These are phyloP conservation scores for Pezicula carpinea DNA, from an alignment of 2,329 filamentous ascomycete genomes.

Conservation along the genomic window DNA sequence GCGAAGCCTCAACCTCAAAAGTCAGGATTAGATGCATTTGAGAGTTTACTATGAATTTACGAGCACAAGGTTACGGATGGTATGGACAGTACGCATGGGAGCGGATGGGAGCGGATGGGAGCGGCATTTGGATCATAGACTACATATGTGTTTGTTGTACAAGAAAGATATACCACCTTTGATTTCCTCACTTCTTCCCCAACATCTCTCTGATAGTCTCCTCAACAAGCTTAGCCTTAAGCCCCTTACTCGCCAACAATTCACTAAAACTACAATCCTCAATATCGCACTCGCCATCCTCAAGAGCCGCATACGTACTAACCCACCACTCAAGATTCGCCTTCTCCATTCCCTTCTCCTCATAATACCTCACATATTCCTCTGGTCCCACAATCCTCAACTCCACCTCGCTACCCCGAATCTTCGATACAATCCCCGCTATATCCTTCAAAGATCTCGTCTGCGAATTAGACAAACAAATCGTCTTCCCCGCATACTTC, in stretches of 20 bases:
- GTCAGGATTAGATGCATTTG: constrained; percentile 48
- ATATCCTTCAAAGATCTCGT: constrained; percentile 15
- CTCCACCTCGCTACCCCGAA: constrained; percentile 8
- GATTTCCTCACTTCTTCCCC: neutral
- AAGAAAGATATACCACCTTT: neutral
- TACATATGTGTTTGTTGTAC: neutral
- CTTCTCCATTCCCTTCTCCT: constrained; percentile 12
- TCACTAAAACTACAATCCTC: constrained; percentile 16
- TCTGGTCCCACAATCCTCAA: constrained; percentile 15
- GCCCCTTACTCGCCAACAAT: constrained; percentile 9
- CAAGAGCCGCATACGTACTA: constrained; percentile 16
- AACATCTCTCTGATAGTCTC: constrained; percentile 18
- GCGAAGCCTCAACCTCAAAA: constrained; percentile 20
- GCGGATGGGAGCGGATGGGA: neutral
- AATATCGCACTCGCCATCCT: constrained; percentile 17
- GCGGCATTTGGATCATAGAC: neutral
- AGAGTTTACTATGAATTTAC: constrained; percentile 43
- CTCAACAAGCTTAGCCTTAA: constrained; percentile 12
- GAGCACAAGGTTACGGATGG: neutral
- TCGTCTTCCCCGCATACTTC: constrained; percentile 13
- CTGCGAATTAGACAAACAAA: constrained; percentile 12
- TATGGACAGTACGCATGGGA: no score
- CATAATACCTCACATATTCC: constrained; percentile 18
- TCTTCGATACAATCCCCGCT: constrained; percentile 11
- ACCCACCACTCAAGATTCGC: constrained; percentile 19